Conservation (phyloP, 352 stramenopile genomes). For the Phytophthora uliginosa region DNA sequence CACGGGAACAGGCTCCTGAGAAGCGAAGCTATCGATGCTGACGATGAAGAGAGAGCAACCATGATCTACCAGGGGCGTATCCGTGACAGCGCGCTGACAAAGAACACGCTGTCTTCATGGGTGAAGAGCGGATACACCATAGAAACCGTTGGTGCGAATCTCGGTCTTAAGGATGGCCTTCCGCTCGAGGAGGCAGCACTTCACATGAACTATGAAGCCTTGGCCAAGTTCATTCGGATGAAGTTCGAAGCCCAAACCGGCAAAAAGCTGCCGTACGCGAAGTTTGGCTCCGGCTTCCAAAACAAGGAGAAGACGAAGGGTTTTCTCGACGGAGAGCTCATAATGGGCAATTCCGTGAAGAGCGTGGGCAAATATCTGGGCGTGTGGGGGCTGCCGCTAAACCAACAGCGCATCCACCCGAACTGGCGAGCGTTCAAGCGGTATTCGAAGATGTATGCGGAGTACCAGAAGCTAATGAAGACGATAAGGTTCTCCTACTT, state of each 20-base stretch:
- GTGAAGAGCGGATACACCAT: too few species aligned
- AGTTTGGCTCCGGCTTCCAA: not conserved
- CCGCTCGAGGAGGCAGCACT: not conserved
- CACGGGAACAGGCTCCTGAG: too few species aligned
- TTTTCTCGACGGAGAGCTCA: not conserved
- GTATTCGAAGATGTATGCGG: not conserved
- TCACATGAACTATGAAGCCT: not conserved
- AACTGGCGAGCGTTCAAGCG: constrained; percentile 15
- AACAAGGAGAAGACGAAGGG: not conserved
- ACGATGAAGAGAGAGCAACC: too few species aligned
- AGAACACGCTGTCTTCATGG: too few species aligned
- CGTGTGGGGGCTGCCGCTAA: not conserved
- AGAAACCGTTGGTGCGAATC: too few species aligned
- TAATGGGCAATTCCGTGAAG: not conserved
- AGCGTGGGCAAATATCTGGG: not conserved
- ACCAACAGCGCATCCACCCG: not conserved
- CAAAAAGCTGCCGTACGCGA: not conserved
- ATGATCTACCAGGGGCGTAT: too few species aligned
- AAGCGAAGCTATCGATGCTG: too few species aligned
- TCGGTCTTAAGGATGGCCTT: too few species aligned
- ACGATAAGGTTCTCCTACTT: not conserved
- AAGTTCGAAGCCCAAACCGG: not conserved
- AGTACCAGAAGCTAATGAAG: not conserved
- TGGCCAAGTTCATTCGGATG: not conserved
- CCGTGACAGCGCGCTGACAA: too few species aligned